Evolutionary conservation across 371 early-diverging fungal species (phyloP), one percentile per base, ranked within the genome.

Genomic region (Dentiscutata heterogama): DNA sequence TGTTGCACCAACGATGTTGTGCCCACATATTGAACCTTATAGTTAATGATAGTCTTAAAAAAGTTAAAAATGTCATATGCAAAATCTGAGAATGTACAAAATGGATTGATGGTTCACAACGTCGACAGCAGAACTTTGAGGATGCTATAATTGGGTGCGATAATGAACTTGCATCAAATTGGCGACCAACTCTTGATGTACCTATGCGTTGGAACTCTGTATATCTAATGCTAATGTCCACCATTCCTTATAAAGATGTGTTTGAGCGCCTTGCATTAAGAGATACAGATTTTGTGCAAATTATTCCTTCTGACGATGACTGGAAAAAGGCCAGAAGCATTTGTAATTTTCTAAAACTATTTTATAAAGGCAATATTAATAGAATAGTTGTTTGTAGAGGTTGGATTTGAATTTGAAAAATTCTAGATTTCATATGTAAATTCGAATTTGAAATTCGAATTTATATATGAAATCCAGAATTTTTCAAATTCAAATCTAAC

Each of bases 11-110:
- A 42, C 42, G 10, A 42, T 42, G 42, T 42, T 42, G 42, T 42
- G 42, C 10, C 10, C 42, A 42, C 42, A 42, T 42, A 56, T 56
- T 56, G 11, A 56, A 56, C 22, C 58, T 56, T 56, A 56, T 56
- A 56, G 58, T 56, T n/a, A 56, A n/a, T n/a, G 18, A 56, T 56
- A 20, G 58, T 56, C 58, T 56, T n/a, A 56, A 56, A 56, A 56
- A 20, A n/a, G 58, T 56, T 56, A 56, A 56, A n/a, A 56, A 56
- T 56, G 11, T 56, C 11, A 56, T n/a, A 56, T 20, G 58, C 58
- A 56, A 56, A 56, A 56, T 56, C 18, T 20, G 18, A 56, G 58
- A 56, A 56, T 56, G 18, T 56, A n/a, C 22, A n/a, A 56, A 56
- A n/a, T 56, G 58, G 58, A 20, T 56, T n/a, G 20, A n/a, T 56